Evolutionary conservation across 768 basidiomycete genomes (phyloP).

Genomic region (Collybia mongolica): DNA sequence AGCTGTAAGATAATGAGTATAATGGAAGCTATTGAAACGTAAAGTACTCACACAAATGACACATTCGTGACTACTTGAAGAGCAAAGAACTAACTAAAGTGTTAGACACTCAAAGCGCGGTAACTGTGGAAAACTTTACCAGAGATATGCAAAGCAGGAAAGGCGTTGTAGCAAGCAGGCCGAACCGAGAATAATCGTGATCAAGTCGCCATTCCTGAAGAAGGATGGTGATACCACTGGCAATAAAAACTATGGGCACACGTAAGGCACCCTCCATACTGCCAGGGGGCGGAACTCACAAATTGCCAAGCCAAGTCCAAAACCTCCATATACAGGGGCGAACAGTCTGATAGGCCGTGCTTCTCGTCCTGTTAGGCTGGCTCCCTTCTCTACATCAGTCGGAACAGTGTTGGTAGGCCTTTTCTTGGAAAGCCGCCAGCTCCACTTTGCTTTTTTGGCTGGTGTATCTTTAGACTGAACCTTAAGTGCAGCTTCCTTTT

Average conservation of each 20-base stretch:
- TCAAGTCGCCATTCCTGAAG: constrained; percentile 72
- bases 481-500: constrained; percentile 23
- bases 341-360: constrained; percentile 57
- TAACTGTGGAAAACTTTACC: constrained; percentile 36
- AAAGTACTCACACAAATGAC: constrained; percentile 54
- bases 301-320: constrained; percentile 63
- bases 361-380: constrained; percentile 21
- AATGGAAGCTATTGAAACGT: not conserved
- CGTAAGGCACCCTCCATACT: constrained; percentile 2
- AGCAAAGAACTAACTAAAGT: constrained; percentile 62
- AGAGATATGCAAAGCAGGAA: constrained; percentile 76
- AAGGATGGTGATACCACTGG: constrained; percentile 54
- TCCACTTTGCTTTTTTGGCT: constrained; percentile 36
- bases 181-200: constrained; percentile 59
- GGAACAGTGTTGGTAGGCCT: constrained; percentile 23
- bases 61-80: constrained; percentile 66
- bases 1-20: constrained; percentile 28
- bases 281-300: constrained; percentile 41
- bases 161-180: constrained; percentile 61
- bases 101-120: not conserved
- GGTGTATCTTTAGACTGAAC: constrained; percentile 13
- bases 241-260: constrained; percentile 58
- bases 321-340: constrained; percentile 72
- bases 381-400: constrained; percentile 53
- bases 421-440: constrained; percentile 43